Conservation (phyloP, 2,329 filamentous ascomycete species). For the Colletotrichum sp. region DNA sequence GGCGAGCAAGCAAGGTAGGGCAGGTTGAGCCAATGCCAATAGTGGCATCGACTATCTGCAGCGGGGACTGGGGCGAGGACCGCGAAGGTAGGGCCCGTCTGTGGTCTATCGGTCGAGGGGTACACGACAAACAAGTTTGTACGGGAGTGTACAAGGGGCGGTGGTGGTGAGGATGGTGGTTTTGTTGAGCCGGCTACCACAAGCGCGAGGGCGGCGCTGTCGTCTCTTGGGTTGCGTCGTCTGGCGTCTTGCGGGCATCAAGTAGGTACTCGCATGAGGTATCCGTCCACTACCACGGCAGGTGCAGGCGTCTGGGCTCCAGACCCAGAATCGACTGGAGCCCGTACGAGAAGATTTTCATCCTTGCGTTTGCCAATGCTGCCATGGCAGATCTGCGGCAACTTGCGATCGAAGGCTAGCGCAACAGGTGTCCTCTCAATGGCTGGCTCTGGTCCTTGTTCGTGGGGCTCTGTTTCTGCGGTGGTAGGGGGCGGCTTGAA, state of each 20-base stretch:
- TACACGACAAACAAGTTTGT: not conserved
- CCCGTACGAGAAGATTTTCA: slow-evolving; percentile 22
- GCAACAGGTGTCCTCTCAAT: not conserved
- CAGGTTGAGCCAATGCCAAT: not conserved
- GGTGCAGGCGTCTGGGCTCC: slow-evolving; percentile 1
- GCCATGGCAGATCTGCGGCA: slow-evolving; percentile 19
- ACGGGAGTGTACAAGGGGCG: not conserved
- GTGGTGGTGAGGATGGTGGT: not conserved
- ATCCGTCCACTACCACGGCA: not conserved
- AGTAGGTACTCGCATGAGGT: not conserved
- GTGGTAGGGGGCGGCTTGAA: slow-evolving; percentile 18
- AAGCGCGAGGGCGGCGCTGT: slow-evolving; percentile 1
- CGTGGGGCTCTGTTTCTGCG: slow-evolving; percentile 15
- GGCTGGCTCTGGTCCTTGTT: not conserved
- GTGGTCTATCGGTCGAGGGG: not conserved
- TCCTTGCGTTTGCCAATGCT: slow-evolving; percentile 17
- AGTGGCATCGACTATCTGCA: slow-evolving; percentile 14
- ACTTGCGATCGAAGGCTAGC: slow-evolving; percentile 19
- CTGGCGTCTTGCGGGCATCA: not conserved
- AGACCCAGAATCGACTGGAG: slow-evolving; percentile 4
- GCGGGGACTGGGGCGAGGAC: not conserved
- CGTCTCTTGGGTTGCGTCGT: not conserved
- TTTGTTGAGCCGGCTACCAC: slow-evolving; percentile 12
- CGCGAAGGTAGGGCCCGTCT: not conserved
- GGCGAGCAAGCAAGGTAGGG: not conserved